Base-by-base conservation (phyloP, 371 early-diverging fungal genomes). In the Thermomucor indicae-seudaticae region DNA sequence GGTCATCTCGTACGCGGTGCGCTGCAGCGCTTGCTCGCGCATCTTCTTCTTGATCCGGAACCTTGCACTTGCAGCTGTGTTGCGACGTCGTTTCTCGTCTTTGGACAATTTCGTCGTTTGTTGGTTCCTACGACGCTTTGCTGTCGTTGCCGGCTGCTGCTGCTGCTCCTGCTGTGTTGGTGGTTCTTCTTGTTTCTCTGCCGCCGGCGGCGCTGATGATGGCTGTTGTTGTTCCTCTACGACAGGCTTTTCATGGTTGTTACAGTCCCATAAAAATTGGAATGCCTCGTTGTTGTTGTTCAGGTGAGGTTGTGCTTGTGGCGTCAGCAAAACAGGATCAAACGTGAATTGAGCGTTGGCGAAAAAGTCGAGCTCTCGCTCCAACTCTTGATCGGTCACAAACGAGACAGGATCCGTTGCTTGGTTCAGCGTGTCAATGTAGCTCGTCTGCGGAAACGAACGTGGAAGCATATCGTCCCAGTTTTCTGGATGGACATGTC, bases 21-120 rank as follows among this genome's bases (percentile, higher is more conserved):
- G 78, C 61, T 93, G 92, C 16, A 95, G 73, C 5, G 79, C 86
- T 72, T 92, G 88, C 64, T 96, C 96, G 31, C 89, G 81, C 50
- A 80, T 56, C 60, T 92, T 92, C 65, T 96, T 97, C 81, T 94
- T 93, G 34, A 92, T 79, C 0, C 97, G 83, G 80, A 97, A 97
- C n/a, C 97, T 78, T 4, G 96, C 96, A 7, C 93, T 93, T 0
- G 97, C 97, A 1, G 88, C 93, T 2, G 96, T 97, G 77, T 97
- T 97, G 10, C 96, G 79, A 17, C 85, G 75, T 17, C 97, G 81
- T 66, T 95, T 95, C 63, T 93, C 95, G 32, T 85, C 87, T 31
- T 81, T 82, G 23, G 85, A 51, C 12, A 67, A 37, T 34, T 47
- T 39, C 16, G 51, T 17, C 12, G 50, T 2, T 23, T 16, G 43